Evolutionary conservation across 352 stramenopile species (phyloP).

Genomic region (Thraustochytrium striatum): DNA sequence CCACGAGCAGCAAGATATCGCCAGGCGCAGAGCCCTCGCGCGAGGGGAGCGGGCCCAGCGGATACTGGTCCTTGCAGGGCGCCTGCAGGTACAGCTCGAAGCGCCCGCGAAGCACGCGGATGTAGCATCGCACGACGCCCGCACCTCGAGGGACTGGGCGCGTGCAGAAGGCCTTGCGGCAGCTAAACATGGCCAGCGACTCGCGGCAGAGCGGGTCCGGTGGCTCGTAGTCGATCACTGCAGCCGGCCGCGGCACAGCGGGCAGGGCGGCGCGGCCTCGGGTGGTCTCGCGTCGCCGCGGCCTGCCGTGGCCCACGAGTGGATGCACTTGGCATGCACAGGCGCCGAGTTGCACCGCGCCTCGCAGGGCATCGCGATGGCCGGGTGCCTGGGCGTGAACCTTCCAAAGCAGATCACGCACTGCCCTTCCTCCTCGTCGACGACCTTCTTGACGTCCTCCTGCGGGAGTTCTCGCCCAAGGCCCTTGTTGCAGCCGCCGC

Average conservation of each 20-base stretch:
- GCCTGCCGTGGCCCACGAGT: conserved; percentile 37
- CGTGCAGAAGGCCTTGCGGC: conserved; percentile 36
- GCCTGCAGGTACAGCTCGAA: conserved; percentile 49
- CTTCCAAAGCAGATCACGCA: conserved; percentile 45
- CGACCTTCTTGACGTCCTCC: too few species aligned
- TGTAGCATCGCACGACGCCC: conserved; percentile 45
- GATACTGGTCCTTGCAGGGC: conserved; percentile 2
- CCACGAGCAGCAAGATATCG: conserved; percentile 20
- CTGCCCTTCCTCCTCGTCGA: too few species aligned
- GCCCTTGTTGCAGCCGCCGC: too few species aligned
- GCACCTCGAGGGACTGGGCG: conserved; percentile 2
- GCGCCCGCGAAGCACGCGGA: conserved; percentile 19
- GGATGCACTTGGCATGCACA: conserved; percentile 48
- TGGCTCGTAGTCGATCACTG: conserved; percentile 33
- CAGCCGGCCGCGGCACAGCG: conserved; percentile 31
- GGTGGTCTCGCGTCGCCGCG: not conserved
- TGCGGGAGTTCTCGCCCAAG: too few species aligned
- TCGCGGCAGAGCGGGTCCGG: conserved; percentile 12
- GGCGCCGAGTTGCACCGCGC: conserved; percentile 21
- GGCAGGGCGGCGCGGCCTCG: not conserved
- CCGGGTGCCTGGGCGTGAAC: not conserved
- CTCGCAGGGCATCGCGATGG: conserved; percentile 16
- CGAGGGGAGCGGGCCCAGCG: conserved; percentile 17
- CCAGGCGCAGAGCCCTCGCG: not conserved
- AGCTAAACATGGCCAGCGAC: not conserved